Conservation (phyloP, 768 basidiomycete species). For the Clathrus columnatus region DNA sequence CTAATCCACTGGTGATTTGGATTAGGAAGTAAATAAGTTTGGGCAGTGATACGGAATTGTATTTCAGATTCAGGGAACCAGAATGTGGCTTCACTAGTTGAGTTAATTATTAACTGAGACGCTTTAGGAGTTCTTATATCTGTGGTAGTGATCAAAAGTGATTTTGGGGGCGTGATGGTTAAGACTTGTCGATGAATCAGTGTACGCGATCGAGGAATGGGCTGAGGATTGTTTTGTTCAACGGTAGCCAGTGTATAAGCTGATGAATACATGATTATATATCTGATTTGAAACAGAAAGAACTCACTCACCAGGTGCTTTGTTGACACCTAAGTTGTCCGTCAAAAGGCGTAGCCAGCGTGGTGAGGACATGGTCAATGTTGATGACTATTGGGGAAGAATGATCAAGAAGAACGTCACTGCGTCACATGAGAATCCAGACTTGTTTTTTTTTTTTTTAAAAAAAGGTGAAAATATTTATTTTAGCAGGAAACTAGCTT, state of each 20-base stretch:
- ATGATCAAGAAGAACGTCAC: too few species aligned
- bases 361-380: background rate
- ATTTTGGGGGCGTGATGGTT: conserved; percentile 36
- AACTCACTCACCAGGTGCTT: background rate
- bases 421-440: too few species aligned
- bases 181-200: conserved; percentile 55
- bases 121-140: conserved; percentile 69
- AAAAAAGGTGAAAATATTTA: too few species aligned
- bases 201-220: conserved; percentile 34
- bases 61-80: conserved; percentile 61
- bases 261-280: too few species aligned
- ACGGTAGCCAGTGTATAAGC: conserved; percentile 8
- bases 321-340: background rate
- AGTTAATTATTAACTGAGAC: conserved; percentile 39
- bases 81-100: conserved; percentile 58
- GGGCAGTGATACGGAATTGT: conserved; percentile 66
- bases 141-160: conserved; percentile 59
- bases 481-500: too few species aligned
- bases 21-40: conserved; percentile 45
- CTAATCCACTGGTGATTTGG: conserved; percentile 31
- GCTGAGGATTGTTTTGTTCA: background rate
- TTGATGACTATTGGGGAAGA: background rate
- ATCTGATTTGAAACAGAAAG: too few species aligned
- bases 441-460: too few species aligned
- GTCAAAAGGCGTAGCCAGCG: background rate